phyloP scores from a whole-genome alignment of 2,329 filamentous ascomycete genomes.

The Fusarium haematococcum region DNA sequence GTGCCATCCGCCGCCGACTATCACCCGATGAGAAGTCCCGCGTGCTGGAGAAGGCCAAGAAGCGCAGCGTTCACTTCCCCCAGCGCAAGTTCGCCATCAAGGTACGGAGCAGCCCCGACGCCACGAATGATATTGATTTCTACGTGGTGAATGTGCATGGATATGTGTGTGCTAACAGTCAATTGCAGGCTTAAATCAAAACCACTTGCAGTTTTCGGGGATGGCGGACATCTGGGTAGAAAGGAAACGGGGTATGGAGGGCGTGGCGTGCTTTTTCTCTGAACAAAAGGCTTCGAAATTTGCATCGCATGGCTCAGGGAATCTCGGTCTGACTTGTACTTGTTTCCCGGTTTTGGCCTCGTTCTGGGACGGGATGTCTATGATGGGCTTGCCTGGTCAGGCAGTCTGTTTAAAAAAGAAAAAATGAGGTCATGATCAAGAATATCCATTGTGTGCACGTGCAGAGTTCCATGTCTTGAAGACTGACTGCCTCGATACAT shows the following conservation, averaged over 20 bases:
- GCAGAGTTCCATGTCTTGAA: background rate
- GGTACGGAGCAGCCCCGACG: conserved; percentile 64
- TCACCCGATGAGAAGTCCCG: conserved; percentile 89
- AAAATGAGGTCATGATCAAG: conserved; percentile 55
- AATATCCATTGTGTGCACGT: conserved; percentile 9
- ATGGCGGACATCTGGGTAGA: conserved; percentile 49
- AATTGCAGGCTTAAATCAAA: conserved; percentile 45
- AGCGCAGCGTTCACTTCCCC: conserved; percentile 95
- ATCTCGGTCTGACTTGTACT: conserved; percentile 55
- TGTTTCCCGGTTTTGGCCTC: conserved; percentile 53
- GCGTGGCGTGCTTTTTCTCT: conserved; percentile 54
- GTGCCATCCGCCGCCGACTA: conserved; percentile 95
- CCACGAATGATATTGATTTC: background rate
- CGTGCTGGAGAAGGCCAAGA: conserved; percentile 94
- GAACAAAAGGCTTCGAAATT: conserved; percentile 49
- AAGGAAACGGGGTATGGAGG: conserved; percentile 50
- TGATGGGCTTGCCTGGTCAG: conserved; percentile 47
- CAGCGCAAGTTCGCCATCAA: conserved; percentile 99
- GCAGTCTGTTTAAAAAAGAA: conserved; percentile 45
- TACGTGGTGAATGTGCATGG: background rate
- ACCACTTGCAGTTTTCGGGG: conserved; percentile 42
- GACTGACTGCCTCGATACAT: background rate
- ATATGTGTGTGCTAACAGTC: conserved; percentile 28
- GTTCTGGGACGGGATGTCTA: conserved; percentile 51
- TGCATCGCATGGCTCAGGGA: conserved; percentile 55